Conservation (phyloP, 345 rosid genomes). For the Aethionema arabicum region DNA sequence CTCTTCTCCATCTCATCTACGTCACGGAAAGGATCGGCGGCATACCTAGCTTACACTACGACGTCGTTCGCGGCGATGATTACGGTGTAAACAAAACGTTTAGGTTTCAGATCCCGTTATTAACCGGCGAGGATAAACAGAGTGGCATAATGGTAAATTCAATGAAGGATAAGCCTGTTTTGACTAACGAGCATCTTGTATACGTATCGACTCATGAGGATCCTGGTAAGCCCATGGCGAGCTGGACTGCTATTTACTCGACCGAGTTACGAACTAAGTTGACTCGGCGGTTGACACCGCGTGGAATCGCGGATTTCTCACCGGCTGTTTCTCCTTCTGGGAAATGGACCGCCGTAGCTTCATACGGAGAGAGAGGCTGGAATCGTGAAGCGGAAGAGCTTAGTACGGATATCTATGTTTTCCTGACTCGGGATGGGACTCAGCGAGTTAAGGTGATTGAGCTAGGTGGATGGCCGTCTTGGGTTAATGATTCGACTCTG, state of each 20-base stretch:
- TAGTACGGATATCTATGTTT: conserved; percentile 70
- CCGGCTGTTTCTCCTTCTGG: conserved; percentile 88
- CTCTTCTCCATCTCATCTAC: conserved; percentile 55
- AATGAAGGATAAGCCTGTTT: conserved; percentile 66
- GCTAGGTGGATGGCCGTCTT: conserved; percentile 83
- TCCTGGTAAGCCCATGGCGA: conserved; percentile 54
- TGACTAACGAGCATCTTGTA: conserved; percentile 49
- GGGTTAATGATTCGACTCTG: conserved; percentile 72
- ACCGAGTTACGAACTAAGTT: conserved; percentile 54
- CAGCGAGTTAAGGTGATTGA: conserved; percentile 68
- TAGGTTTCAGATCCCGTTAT: conserved; percentile 48
- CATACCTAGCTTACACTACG: conserved; percentile 50
- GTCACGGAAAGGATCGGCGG: conserved; percentile 69
- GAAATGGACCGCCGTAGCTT: conserved; percentile 71
- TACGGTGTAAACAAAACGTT: neutral
- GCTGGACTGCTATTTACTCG: conserved; percentile 85
- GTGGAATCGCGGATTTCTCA: conserved; percentile 67
- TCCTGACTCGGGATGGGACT: conserved; percentile 71
- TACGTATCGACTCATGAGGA: conserved; percentile 83
- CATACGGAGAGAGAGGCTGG: conserved; percentile 68
- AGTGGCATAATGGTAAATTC: conserved; percentile 42
- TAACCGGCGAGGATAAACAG: conserved; percentile 28
- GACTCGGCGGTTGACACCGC: conserved; percentile 66
- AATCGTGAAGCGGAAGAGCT: conserved; percentile 56
- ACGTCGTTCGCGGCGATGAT: conserved; percentile 36